phyloP scores from a whole-genome alignment of 2,329 filamentous ascomycete species.

The Monilinia polystroma region DNA sequence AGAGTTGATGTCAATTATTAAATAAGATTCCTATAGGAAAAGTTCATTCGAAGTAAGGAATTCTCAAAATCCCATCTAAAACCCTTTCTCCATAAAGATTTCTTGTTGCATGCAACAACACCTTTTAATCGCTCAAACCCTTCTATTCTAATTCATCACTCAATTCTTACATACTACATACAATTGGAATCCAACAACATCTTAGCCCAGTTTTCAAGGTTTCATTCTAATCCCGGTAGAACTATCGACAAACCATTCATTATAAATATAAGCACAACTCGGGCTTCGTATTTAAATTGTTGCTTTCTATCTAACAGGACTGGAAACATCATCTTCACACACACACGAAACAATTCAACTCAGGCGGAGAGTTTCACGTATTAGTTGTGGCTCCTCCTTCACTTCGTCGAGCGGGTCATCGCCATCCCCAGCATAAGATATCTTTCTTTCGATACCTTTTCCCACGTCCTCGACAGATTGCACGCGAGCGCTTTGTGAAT shows the following conservation, averaged over 20 bases:
- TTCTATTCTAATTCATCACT: background rate
- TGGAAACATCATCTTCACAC: background rate
- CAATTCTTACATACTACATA: background rate
- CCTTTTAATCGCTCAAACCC: too few relatives aligned
- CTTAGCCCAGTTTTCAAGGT: background rate
- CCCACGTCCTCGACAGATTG: slow-evolving; percentile 22
- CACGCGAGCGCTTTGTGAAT: slow-evolving; percentile 37
- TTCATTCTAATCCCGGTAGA: background rate
- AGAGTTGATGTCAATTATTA: too few relatives aligned
- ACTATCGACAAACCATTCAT: background rate
- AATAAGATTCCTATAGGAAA: too few relatives aligned
- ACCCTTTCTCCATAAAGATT: background rate
- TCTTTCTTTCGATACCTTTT: slow-evolving; percentile 30
- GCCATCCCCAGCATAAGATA: slow-evolving; percentile 14
- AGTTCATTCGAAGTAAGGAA: background rate
- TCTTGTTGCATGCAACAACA: background rate
- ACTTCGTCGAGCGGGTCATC: slow-evolving; percentile 27
- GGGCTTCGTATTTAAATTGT: background rate
- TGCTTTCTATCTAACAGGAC: background rate
- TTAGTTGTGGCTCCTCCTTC: slow-evolving; percentile 22
- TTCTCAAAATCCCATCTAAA: slow-evolving; percentile 1
- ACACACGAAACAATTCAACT: background rate
- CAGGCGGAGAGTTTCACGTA: slow-evolving; percentile 13
- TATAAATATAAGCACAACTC: slow-evolving; percentile 8
- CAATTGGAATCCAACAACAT: background rate